Evolutionary conservation across 495 filamentous ascomycete species (phyloP).

Genomic region (Copromyces sp.): DNA sequence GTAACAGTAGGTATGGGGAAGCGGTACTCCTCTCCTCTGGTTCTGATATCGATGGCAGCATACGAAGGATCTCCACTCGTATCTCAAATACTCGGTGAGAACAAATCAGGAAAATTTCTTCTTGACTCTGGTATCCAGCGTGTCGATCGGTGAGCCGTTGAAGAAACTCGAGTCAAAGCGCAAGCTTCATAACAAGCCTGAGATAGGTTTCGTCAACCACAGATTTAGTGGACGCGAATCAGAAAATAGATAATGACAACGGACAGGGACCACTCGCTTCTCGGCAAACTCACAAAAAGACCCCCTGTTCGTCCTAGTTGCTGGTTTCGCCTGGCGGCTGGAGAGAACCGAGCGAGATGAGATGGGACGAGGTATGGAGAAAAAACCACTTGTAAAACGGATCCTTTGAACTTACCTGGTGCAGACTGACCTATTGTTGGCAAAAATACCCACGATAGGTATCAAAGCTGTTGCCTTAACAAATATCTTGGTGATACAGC

Average conservation of each 20-base stretch:
- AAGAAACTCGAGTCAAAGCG: background rate
- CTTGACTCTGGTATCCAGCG: background rate
- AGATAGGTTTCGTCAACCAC: background rate
- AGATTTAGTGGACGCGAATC: background rate
- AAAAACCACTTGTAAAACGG: background rate
- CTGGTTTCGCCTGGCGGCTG: background rate
- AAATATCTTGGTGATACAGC: background rate
- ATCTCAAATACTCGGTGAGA: background rate
- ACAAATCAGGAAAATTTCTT: background rate
- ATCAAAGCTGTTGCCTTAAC: background rate
- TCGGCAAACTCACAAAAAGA: background rate
- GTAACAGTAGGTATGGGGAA: background rate
- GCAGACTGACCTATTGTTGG: background rate
- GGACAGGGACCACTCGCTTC: background rate
- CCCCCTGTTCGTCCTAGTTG: background rate
- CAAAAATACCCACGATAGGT: background rate
- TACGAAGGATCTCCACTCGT: background rate
- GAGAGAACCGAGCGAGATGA: background rate
- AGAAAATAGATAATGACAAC: background rate
- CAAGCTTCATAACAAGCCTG: background rate
- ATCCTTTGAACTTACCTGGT: background rate
- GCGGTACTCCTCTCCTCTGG: background rate
- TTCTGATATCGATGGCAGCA: background rate
- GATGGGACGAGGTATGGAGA: background rate
- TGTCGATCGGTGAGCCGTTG: background rate